These are phyloP conservation scores for Lojkania enalia DNA, from an alignment of 2,329 filamentous ascomycete species.

Conservation along the genomic window DNA sequence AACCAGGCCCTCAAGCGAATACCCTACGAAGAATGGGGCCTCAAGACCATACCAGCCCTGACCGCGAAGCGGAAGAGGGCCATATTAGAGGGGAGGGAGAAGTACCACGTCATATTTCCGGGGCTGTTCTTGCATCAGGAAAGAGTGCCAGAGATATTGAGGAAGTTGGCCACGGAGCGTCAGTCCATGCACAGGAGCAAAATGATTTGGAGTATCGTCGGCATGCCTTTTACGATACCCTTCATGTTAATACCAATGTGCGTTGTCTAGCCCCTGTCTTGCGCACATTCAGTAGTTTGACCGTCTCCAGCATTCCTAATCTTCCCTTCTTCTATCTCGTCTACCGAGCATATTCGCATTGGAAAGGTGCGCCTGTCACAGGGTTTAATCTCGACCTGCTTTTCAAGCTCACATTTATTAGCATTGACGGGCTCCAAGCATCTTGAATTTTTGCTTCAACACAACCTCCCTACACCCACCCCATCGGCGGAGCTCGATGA, in stretches of 20 bases:
- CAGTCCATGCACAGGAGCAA: constrained; percentile 75
- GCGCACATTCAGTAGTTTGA: constrained; percentile 9
- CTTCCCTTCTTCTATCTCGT: constrained; percentile 95
- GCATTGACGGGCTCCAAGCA: constrained; percentile 84
- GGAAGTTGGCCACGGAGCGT: constrained; percentile 75
- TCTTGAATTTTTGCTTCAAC: constrained; percentile 76
- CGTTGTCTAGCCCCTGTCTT: constrained; percentile 49
- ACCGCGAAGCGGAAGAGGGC: constrained; percentile 67
- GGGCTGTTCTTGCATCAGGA: constrained; percentile 66
- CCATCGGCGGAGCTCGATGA: constrained; percentile 73
- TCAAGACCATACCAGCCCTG: constrained; percentile 90
- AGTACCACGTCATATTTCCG: constrained; percentile 77
- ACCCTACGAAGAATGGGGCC: constrained; percentile 95
- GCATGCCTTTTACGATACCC: constrained; percentile 69
- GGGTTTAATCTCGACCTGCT: not conserved
- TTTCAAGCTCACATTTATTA: constrained; percentile 14
- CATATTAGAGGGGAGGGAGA: constrained; percentile 63
- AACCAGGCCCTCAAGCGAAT: constrained; percentile 85
- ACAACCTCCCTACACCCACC: constrained; percentile 67
- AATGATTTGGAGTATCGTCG: constrained; percentile 78
- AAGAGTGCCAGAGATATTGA: constrained; percentile 67
- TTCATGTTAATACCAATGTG: constrained; percentile 85
- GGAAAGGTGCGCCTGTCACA: constrained; percentile 25
- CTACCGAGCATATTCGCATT: constrained; percentile 71
- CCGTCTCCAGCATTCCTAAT: constrained; percentile 72